Base-by-base conservation (phyloP, 768 basidiomycete species). In the Gyrodon lividus region DNA sequence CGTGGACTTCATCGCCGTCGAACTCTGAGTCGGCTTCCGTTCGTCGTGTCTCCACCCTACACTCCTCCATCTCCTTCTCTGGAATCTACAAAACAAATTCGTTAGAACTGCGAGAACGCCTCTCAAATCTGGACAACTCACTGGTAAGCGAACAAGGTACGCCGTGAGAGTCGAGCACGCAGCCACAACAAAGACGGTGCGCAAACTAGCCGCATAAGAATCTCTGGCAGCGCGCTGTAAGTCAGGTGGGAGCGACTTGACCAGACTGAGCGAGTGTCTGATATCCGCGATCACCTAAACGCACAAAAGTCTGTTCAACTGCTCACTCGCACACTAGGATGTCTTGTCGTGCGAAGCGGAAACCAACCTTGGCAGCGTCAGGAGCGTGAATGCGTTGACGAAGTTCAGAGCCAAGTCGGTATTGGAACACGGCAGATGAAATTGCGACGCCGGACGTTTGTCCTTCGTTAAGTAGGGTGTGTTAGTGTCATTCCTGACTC, bases 401-500 rank as follows among this genome's bases (percentile, higher is more conserved):
- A 0, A 62, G 51, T 19, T 62, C 61, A 0, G 33, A 16, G 13
- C 55, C 50, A 4, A 62, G 58, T 4, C 58, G 54, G 12, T 13
- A 46, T 43, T 62, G 61, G 24, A 62, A 62, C 13, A 62, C 58
- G n/a, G 61, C 55, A 4, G 61, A 63, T 17, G 58, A 40, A 30
- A 62, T 34, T 14, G 61, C 55, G 1, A 62, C 61, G 4, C 61
- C 61, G 0, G 61, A 63, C 0, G 56, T 57, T 47, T 63, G 62
- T 4, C 61, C 61, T 63, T 14, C 7, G 7, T 12, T 2, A n/a
- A 14, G 6, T 16, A 30, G 17, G 13, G 10, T 6, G 13, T 14
- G 30, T 31, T 13, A 3, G 17, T 5, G 19, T 14, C 1, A 6
- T 19, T 19, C 28, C 17, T 43, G 8, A 30, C 16, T n/a, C 5